A percentile compares a stretch with the other conserved stretches of the same genome.
phyloP scores from a whole-genome alignment of 2,329 filamentous ascomycete genomes.

The Geosmithia putterillii region DNA sequence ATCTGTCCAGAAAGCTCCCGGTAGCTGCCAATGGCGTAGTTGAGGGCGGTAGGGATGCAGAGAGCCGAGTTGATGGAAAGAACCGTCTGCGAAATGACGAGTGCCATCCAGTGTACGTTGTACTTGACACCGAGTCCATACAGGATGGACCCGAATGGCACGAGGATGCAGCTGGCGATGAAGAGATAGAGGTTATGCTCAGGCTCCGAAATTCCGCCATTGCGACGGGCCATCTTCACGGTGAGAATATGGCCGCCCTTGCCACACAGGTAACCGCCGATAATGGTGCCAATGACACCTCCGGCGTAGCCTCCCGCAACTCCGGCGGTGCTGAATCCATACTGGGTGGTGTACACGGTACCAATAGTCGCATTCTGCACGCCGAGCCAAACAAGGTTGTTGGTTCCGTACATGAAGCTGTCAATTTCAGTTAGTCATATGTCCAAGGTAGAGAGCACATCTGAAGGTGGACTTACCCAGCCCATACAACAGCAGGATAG shows the following conservation, averaged over 20 bases:
- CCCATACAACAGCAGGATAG: constrained; percentile 17
- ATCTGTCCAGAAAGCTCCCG: constrained; percentile 14
- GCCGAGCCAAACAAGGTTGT: constrained; percentile 18
- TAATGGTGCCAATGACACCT: neutral
- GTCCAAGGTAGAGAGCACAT: constrained; percentile 1
- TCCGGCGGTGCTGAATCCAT: constrained; percentile 14
- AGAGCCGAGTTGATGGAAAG: constrained; percentile 14
- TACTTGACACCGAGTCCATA: constrained; percentile 22
- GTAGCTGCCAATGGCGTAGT: constrained; percentile 17
- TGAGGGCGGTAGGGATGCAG: constrained; percentile 11
- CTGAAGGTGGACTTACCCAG: constrained; percentile 19
- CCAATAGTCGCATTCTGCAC: constrained; percentile 14
- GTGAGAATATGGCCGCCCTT: constrained; percentile 23
- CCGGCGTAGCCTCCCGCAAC: constrained; percentile 9
- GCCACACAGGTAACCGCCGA: constrained; percentile 9
- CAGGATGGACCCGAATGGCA: constrained; percentile 14
- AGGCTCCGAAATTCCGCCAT: constrained; percentile 26
- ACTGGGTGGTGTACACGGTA: constrained; percentile 13
- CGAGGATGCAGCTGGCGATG: constrained; percentile 14
- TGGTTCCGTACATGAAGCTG: constrained; percentile 14
- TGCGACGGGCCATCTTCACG: constrained; percentile 23
- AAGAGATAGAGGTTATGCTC: constrained; percentile 29
- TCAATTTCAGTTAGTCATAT: neutral
- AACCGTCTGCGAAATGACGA: constrained; percentile 19
- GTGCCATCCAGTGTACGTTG: constrained; percentile 26